Evolutionary conservation across 2,329 filamentous ascomycete genomes (phyloP), one percentile per base, ranked within the genome.

Genomic region (Mariannaea sp.): DNA sequence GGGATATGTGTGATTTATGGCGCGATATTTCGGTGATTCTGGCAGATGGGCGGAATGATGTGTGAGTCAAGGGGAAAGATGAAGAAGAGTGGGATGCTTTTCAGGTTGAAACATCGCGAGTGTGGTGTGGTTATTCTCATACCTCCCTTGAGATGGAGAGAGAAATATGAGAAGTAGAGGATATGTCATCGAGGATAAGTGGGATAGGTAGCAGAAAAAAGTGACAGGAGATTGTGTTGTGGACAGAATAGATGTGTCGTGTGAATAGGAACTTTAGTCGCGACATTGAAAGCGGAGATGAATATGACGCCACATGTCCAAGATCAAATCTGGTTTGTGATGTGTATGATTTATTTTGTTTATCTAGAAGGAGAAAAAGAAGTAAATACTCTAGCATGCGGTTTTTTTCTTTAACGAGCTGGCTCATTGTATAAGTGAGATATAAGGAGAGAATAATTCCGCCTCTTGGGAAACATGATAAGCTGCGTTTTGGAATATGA

Each of bases 81-180:
- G 27, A 36, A 42, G 52, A 52, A 59, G 36, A n/a, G 19, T 61
- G 45, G 52, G 6, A 62, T 60, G 5, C 17, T 41, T 16, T 38
- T 52, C 0, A 62, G 14, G 1, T 57, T 43, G 2, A 39, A n/a
- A 5, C n/a, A 58, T 45, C 2, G 51, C 43, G 3, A 60, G 29
- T 1, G 62, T 26, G 38, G 38, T 22, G 35, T 39, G 46, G 17
- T 42, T 49, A n/a, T n/a, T n/a, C n/a, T n/a, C n/a, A n/a, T n/a
- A n/a, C n/a, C n/a, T 32, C 7, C 7, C 13, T 20, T 19, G 35
- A 39, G 35, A 12, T 13, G 19, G 35, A 39, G 9, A 3, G 14
- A n/a, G 5, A 4, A 24, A 10, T 7, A 22, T 5, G 35, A 39
- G 43, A 32, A 26, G 22, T 22, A 19, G 22, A n/a, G 42, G 16